Evolutionary conservation across 768 basidiomycete genomes (phyloP).

Genomic region (Hypholoma fasciculare): DNA sequence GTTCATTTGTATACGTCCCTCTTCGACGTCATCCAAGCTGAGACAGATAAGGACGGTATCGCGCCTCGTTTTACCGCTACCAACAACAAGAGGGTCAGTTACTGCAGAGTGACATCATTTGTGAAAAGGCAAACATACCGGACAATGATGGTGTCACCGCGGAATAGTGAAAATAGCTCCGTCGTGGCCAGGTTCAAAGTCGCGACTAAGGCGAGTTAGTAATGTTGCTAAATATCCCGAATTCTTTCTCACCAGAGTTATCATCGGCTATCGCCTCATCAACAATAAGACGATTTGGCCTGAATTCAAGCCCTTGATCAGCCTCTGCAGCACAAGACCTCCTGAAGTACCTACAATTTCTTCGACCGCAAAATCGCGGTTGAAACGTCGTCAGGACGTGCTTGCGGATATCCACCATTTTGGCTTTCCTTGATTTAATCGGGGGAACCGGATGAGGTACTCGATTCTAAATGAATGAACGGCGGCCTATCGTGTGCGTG

Average conservation of each 20-base stretch:
- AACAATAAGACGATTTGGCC: constrained; percentile 96
- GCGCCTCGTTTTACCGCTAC: constrained; percentile 93
- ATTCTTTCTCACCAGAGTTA: constrained; percentile 73
- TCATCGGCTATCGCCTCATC: constrained; percentile 94
- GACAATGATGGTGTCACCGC: constrained; percentile 95
- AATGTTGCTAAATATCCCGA: not conserved
- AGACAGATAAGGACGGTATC: constrained; percentile 98
- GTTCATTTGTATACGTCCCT: constrained; percentile 98
- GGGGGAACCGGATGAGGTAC: too few relatives aligned
- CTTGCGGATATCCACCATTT: constrained; percentile 79
- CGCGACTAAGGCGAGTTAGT: constrained; percentile 60
- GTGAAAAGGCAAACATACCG: constrained; percentile 49
- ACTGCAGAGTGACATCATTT: not conserved
- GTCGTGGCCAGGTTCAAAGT: constrained; percentile 96
- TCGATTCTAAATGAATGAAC: too few relatives aligned
- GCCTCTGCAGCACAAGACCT: constrained; percentile 5
- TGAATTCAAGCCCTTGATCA: constrained; percentile 20
- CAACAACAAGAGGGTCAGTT: not conserved
- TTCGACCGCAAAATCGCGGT: constrained; percentile 96
- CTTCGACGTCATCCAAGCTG: constrained; percentile 94
- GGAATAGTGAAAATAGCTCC: constrained; percentile 91
- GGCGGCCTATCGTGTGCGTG: too few relatives aligned
- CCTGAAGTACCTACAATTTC: constrained; percentile 83
- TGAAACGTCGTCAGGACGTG: constrained; percentile 86
- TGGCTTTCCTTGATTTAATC: constrained; percentile 79